Percentiles rank a stretch among this genome's conserved stretches.
Conservation (phyloP, 495 filamentous ascomycete genomes). For the Neurospora sp. region DNA sequence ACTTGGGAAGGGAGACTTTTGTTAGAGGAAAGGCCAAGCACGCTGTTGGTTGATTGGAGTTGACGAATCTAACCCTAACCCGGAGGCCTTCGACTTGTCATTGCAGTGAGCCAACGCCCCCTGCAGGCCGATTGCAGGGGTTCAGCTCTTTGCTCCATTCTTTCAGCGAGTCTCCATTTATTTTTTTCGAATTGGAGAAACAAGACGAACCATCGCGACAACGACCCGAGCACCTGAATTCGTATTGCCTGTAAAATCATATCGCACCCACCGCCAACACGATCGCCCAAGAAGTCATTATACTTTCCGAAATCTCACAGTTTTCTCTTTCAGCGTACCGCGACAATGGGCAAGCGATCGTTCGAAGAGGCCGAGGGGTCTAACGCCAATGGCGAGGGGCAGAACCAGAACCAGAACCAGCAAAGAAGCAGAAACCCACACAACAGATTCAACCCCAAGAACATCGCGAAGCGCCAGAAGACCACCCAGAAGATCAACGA, state of each 20-base stretch:
- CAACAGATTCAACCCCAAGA: constrained; percentile 5
- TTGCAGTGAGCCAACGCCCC: neutral
- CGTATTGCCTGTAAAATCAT: neutral
- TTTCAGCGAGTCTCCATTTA: neutral
- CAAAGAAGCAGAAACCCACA: neutral
- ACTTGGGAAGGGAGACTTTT: neutral
- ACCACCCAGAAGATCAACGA: constrained; percentile 20
- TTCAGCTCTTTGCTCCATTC: neutral
- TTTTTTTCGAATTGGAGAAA: neutral
- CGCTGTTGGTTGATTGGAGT: too few species aligned
- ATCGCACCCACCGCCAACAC: neutral
- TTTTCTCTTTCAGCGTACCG: neutral
- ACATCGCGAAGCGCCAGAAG: constrained; percentile 20
- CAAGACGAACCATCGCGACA: neutral
- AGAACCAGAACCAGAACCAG: constrained; percentile 7
- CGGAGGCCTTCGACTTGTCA: neutral
- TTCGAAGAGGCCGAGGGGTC: constrained; percentile 15
- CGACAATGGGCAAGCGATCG: constrained; percentile 10
- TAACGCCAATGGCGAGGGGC: constrained; percentile 1
- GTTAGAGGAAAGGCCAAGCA: too few species aligned
- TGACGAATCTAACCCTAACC: neutral
- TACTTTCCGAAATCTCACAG: neutral
- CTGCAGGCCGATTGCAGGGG: neutral
- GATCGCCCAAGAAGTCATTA: neutral
- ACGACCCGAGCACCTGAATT: neutral